Evolutionary conservation across 2,329 filamentous ascomycete species (phyloP), one percentile per base, ranked within the genome.

Genomic region (Emmonsiellopsis sp.): DNA sequence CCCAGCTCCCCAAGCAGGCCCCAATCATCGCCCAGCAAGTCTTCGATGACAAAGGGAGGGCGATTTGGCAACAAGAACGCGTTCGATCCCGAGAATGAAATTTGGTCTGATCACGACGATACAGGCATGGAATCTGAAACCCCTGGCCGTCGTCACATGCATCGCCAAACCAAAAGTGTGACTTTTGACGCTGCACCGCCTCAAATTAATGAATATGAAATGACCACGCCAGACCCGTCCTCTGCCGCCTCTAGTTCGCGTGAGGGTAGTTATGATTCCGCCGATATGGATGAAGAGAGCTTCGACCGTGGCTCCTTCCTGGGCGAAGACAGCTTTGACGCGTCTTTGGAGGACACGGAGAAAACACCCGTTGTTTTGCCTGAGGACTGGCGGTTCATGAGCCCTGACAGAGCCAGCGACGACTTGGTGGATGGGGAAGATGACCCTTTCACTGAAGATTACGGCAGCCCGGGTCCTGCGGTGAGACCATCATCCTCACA

Each of bases 341-440:
- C 88, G 11, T 95, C 90, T 6, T 79, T 97, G 1, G 92, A 97
- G 70, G 92, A 97, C 65, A 92, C 89, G 5, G 89, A 95, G 64
- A 97, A 97, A 76, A 97, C 93, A 1, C 93, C 93, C 0, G 93
- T 98, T 9, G 92, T 98, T n/a, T 82, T 94, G 21, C 93, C 93
- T 0, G 93, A 97, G 63, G 90, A 96, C 67, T 98, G 93, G 93
- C 84, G 87, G 58, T 87, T 82, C 59, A 83, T 85, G 79, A 91
- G 73, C 73, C 88, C 72, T 67, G 83, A 77, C 62, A 82, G 69
- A 21, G 80, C 75, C n/a, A 76, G 82, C 57, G 77, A 72, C 11
- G 76, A 77, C 27, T 65, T 82, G 39, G 73, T 74, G 4, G 72
- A 78, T 55, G 68, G 73, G 10, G 76, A 80, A 37, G 84, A 87